A percentile compares a stretch with the other conserved stretches of the same genome.
phyloP scores from a whole-genome alignment of 73 alveolate species.

The Paramecium pentaurelia region DNA sequence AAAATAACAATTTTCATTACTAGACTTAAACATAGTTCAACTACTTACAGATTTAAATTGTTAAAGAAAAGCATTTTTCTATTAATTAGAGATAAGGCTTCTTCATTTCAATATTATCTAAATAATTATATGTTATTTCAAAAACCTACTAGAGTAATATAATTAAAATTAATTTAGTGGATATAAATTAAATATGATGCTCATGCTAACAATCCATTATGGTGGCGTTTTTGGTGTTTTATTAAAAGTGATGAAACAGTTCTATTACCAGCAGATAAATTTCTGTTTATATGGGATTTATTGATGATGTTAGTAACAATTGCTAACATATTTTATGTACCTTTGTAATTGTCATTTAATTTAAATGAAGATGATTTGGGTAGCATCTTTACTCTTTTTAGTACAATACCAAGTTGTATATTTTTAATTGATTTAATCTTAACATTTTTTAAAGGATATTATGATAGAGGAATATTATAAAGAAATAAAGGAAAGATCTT shows the following conservation, averaged over 20 bases:
- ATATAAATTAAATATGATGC: background rate
- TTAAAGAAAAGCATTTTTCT: background rate
- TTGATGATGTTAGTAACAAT: conserved; percentile 20
- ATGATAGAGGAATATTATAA: background rate
- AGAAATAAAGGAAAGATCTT: background rate
- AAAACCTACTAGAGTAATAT: background rate
- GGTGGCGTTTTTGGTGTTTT: conserved; percentile 23
- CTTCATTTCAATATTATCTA: background rate
- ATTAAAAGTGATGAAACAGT: background rate
- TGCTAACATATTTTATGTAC: conserved; percentile 5
- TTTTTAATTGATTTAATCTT: conserved; percentile 3
- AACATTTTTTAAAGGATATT: conserved; percentile 18
- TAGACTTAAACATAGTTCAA: background rate
- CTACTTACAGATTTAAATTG: background rate
- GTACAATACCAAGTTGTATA: conserved; percentile 17
- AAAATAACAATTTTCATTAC: conserved; percentile 14
- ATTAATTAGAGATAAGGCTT: background rate
- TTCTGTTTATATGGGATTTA: conserved; percentile 24
- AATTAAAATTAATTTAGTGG: background rate
- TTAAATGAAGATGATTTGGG: conserved; percentile 4
- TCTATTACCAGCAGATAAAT: conserved; percentile 23
- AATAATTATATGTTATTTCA: background rate
- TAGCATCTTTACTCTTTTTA: background rate
- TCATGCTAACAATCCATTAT: background rate
- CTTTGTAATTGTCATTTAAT: background rate